Conservation (phyloP, 306 rosid species). For the Cyclanthera cordifolia region DNA sequence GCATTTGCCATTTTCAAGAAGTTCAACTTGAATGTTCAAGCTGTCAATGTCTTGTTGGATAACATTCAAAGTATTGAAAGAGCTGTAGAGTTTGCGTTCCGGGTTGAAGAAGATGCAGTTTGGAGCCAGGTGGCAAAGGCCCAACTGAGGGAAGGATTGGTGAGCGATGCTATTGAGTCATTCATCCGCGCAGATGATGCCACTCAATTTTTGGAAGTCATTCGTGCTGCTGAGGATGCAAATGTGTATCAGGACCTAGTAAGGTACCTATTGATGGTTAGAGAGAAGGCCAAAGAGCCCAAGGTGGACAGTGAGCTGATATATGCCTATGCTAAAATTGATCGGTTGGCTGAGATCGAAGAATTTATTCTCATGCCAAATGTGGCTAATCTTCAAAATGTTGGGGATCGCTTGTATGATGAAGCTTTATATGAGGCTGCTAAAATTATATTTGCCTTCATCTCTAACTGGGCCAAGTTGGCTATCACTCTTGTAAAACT, state of each 20-base stretch:
- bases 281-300: conserved; percentile 89
- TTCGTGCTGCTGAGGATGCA: conserved; percentile 67
- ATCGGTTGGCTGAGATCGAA: conserved; percentile 88
- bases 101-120: conserved; percentile 98
- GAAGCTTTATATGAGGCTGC: conserved; percentile 97
- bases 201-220: conserved; percentile 88
- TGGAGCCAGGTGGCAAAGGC: conserved; percentile 99
- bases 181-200: conserved; percentile 94
- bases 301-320: conserved; percentile 98
- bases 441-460: conserved; percentile 78
- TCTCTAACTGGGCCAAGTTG: conserved; percentile 98
- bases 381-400: conserved; percentile 95
- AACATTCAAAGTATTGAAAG: conserved; percentile 80
- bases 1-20: conserved; percentile 93
- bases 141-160: conserved; percentile 88
- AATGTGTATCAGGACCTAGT: conserved; percentile 87
- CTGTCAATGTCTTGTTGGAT: conserved; percentile 86
- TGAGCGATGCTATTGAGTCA: conserved; percentile 97
- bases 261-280: conserved; percentile 91
- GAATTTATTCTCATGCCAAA: conserved; percentile 97
- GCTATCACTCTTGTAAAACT: conserved; percentile 89
- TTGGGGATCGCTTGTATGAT: conserved; percentile 87
- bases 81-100: conserved; percentile 97
- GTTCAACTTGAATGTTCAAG: conserved; percentile 96
- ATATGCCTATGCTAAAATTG: conserved; percentile 96